Base-by-base conservation (phyloP, 805 yeast genomes). In the Suhomyces xylopsoci region DNA sequence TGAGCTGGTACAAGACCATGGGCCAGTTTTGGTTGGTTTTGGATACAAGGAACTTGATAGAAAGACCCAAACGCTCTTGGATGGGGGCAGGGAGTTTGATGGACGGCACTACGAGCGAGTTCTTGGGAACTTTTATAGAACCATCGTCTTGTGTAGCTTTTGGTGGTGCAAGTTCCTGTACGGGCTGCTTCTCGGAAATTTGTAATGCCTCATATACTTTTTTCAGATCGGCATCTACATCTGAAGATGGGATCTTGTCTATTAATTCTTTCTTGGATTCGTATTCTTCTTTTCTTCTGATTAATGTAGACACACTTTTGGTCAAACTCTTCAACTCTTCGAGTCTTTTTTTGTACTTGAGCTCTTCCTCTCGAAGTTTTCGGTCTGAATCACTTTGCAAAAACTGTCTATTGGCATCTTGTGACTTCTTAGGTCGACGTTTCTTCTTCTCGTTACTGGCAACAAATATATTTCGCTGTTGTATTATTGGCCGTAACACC, bases 1-100 rank as follows among this genome's bases (percentile, higher is more conserved):
- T 55, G 28, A 76, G 64, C 48, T 71, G 76, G 12, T 71, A 66
- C 9, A 81, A 59, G 10, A 80, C 80, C 44, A 80, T 66, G 1
- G 61, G 61, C 85, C 85, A 81, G 58, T 80, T 71, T 51, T 77
- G 79, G 28, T 67, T 59, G 19, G 70, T 67, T 47, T 68, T 62
- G 19, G 71, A 65, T 0, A 75, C 70, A 34, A 81, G 68, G 55
- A 65, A 71, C 48, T 70, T 73, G 3, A 74, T 58, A 0, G 80
- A 65, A 12, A 74, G 68, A 0, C 78, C 79, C 7, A 81, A 58
- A 32, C 68, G 66, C 3, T 67, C 69, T 10, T 63, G 49, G 9
- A 81, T 65, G 0, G 66, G 48, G 1, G 52, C 48, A 0, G 85
- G 84, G 3, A 81, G 51, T 1, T 62, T 59, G 5, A 62, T 56